A percentile compares a stretch with the other conserved stretches of the same genome.
These are phyloP conservation scores for Diaporthe capsici DNA, from an alignment of 2,329 filamentous ascomycete genomes.

Conservation along the genomic window DNA sequence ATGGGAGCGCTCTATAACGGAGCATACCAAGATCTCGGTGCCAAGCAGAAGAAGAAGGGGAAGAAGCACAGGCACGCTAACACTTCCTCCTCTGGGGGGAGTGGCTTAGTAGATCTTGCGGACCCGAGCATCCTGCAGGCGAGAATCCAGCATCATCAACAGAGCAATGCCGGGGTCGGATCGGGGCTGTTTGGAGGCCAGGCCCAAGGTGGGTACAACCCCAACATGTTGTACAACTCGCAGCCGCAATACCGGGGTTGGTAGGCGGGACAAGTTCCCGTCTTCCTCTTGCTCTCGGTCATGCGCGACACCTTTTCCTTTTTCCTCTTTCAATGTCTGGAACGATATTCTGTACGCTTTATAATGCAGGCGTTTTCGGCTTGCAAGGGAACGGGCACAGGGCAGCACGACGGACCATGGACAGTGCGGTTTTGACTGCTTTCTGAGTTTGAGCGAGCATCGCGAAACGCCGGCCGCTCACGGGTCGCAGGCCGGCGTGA, in stretches of 20 bases:
- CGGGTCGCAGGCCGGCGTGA: conserved; percentile 39
- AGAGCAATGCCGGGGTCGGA: conserved; percentile 85
- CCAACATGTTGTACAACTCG: conserved; percentile 85
- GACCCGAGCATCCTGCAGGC: conserved; percentile 99
- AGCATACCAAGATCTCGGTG: conserved; percentile 90
- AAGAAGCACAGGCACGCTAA: conserved; percentile 99
- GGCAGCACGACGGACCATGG: conserved; percentile 42
- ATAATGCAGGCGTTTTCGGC: conserved; percentile 42
- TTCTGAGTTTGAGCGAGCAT: conserved; percentile 46
- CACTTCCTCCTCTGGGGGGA: conserved; percentile 99
- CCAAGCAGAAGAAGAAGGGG: conserved; percentile 99
- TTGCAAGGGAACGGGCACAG: conserved; percentile 41
- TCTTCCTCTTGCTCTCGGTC: neutral
- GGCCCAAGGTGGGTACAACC: conserved; percentile 94
- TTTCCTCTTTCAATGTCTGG: conserved; percentile 32
- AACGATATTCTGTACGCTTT: conserved; percentile 38
- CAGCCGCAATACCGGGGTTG: conserved; percentile 73
- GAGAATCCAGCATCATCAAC: conserved; percentile 91
- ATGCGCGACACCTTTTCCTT: conserved; percentile 28
- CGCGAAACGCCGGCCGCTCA: conserved; percentile 41
- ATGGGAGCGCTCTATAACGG: conserved; percentile 93
- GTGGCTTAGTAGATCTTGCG: conserved; percentile 99
- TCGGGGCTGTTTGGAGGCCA: conserved; percentile 92
- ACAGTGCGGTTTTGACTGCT: conserved; percentile 39
- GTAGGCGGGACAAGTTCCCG: conserved; percentile 55